Evolutionary conservation across 2,329 filamentous ascomycete genomes (phyloP).

Genomic region (Corynespora cassiicola): DNA sequence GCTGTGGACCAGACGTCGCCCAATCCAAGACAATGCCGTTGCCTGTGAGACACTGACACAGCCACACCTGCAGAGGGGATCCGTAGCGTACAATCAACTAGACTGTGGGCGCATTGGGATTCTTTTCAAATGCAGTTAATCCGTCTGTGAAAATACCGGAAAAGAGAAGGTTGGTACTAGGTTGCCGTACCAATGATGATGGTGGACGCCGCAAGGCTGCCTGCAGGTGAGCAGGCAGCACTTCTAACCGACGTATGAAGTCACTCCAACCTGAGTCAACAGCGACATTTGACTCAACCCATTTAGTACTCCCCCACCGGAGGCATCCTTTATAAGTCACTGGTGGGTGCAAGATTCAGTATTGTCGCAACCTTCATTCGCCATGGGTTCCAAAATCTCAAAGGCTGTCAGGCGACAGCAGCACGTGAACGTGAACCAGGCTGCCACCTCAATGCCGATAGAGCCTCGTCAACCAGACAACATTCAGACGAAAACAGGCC

Average conservation of each 20-base stretch:
- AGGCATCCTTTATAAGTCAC: neutral
- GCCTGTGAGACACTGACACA: too few species aligned
- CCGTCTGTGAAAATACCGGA: too few species aligned
- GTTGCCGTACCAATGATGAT: too few species aligned
- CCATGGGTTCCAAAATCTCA: conserved; percentile 37
- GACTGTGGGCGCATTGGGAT: too few species aligned
- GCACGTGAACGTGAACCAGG: conserved; percentile 18
- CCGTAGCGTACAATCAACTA: too few species aligned
- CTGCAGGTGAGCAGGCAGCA: conserved; percentile 39
- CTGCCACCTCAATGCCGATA: conserved; percentile 18
- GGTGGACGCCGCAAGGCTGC: conserved; percentile 24
- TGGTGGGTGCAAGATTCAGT: neutral
- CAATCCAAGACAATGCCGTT: too few species aligned
- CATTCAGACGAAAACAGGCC: conserved; percentile 12
- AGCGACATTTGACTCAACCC: conserved; percentile 34
- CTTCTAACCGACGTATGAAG: conserved; percentile 14
- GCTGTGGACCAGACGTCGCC: too few species aligned
- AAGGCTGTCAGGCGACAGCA: conserved; percentile 23
- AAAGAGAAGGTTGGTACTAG: too few species aligned
- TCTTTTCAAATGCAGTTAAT: too few species aligned
- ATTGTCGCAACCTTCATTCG: too few species aligned
- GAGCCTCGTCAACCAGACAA: conserved; percentile 18
- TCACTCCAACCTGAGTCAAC: too few species aligned
- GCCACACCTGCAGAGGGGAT: too few species aligned
- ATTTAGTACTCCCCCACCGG: conserved; percentile 5